phyloP scores from a whole-genome alignment of 371 early-diverging fungal species.

The Mortierella sp. region DNA sequence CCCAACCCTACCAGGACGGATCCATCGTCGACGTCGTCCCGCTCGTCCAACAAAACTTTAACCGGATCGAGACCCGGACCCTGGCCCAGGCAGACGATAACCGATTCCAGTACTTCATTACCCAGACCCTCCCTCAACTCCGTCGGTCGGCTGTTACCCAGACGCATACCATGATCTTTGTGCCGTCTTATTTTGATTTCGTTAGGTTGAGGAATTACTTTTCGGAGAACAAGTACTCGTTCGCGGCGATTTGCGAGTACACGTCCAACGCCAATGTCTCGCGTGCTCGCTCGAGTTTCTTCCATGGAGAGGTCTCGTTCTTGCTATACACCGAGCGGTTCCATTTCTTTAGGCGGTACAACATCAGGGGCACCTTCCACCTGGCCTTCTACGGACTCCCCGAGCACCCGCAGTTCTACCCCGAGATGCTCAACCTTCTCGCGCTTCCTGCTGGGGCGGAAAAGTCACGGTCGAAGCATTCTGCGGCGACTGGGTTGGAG shows the following conservation, averaged over 20 bases:
- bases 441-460: slow-evolving; percentile 67
- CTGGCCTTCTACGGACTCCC: slow-evolving; percentile 94
- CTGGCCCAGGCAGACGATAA: slow-evolving; percentile 80
- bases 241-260: slow-evolving; percentile 85
- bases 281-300: slow-evolving; percentile 83
- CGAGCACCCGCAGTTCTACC: slow-evolving; percentile 88
- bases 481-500: slow-evolving; percentile 45
- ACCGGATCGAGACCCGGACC: slow-evolving; percentile 72
- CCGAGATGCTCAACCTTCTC: slow-evolving; percentile 84
- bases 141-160: slow-evolving; percentile 71
- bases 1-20: slow-evolving; percentile 71
- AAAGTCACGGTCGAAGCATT: slow-evolving; percentile 65
- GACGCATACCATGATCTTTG: slow-evolving; percentile 87
- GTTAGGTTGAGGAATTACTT: slow-evolving; percentile 91
- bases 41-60: slow-evolving; percentile 86
- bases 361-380: slow-evolving; percentile 87
- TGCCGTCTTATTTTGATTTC: slow-evolving; percentile 98
- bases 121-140: slow-evolving; percentile 67
- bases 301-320: slow-evolving; percentile 82
- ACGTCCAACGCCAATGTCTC: slow-evolving; percentile 78
- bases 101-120: slow-evolving; percentile 89
- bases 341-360: slow-evolving; percentile 93
- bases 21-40: slow-evolving; percentile 83
- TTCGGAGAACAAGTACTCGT: slow-evolving; percentile 79
- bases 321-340: slow-evolving; percentile 93